These are phyloP conservation scores for Podaxis sp. DNA, from an alignment of 768 basidiomycete species.

Conservation along the genomic window DNA sequence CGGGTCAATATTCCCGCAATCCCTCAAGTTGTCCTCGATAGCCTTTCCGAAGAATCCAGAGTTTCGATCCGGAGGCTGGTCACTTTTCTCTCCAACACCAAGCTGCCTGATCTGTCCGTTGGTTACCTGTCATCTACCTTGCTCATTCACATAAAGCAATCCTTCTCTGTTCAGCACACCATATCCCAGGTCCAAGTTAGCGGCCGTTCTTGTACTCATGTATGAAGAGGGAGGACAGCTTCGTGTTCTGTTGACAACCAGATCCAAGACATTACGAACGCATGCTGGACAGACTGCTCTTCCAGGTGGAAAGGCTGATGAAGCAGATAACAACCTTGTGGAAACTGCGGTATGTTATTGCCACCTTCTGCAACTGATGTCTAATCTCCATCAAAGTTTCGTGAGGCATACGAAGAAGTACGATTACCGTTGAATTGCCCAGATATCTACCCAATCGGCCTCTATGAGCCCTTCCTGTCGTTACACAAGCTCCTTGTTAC, in stretches of 20 bases:
- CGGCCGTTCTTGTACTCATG: slow-evolving; percentile 75
- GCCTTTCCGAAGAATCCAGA: slow-evolving; percentile 24
- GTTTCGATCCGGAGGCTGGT: background rate
- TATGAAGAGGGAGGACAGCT: slow-evolving; percentile 67
- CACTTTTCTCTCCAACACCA: background rate
- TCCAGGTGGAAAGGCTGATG: slow-evolving; percentile 76
- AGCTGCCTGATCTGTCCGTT: slow-evolving; percentile 42
- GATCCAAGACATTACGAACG: slow-evolving; percentile 68
- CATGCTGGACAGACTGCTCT: slow-evolving; percentile 82
- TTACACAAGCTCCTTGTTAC: slow-evolving; percentile 68
- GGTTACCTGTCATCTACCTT: slow-evolving; percentile 15
- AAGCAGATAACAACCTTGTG: slow-evolving; percentile 54
- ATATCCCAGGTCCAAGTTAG: slow-evolving; percentile 42
- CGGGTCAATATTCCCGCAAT: slow-evolving; percentile 6
- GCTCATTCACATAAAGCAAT: slow-evolving; percentile 10
- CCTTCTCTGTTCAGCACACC: slow-evolving; percentile 22
- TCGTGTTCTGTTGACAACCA: slow-evolving; percentile 80
- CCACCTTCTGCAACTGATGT: background rate
- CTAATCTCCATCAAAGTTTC: slow-evolving; percentile 39
- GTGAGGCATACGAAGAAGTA: slow-evolving; percentile 88
- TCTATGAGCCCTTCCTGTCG: slow-evolving; percentile 65
- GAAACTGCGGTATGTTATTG: slow-evolving; percentile 66
- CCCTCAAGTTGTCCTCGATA: slow-evolving; percentile 17
- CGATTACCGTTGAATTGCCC: slow-evolving; percentile 55
- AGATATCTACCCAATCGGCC: slow-evolving; percentile 54